Percentiles rank a stretch among this genome's conserved stretches.
Evolutionary conservation across 768 basidiomycete species (phyloP).

Genomic region (Kwoniella dendrophila): DNA sequence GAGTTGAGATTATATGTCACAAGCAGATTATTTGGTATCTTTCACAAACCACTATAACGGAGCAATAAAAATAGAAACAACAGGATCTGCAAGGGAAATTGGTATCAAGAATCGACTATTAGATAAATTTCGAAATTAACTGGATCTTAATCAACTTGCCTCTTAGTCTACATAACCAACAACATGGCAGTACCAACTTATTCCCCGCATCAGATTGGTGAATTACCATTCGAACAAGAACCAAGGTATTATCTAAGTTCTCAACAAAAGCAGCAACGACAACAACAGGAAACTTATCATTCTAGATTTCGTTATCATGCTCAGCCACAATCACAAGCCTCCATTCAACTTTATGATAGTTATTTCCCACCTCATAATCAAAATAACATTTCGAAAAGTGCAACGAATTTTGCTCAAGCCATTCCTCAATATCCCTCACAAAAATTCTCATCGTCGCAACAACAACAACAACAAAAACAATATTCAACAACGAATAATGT

Average conservation of each 20-base stretch:
- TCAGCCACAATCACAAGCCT: slow-evolving; percentile 15
- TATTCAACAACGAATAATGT: slow-evolving; percentile 30
- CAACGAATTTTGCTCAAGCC: slow-evolving; percentile 2
- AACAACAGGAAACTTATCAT: slow-evolving; percentile 13
- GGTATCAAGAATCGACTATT: no score
- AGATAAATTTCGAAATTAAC: no score
- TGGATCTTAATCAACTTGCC: no score
- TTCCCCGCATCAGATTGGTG: slow-evolving; percentile 20
- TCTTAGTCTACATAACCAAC: not conserved
- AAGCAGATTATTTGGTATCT: no score
- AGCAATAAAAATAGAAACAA: no score
- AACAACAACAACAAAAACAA: no score
- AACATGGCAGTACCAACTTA: slow-evolving; percentile 8
- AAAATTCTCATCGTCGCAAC: not conserved
- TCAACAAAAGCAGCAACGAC: slow-evolving; percentile 2
- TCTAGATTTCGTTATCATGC: slow-evolving; percentile 22
- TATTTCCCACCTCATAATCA: slow-evolving; percentile 12
- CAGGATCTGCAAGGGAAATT: no score
- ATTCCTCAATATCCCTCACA: not conserved
- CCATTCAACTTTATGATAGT: slow-evolving; percentile 12
- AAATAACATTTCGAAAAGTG: not conserved
- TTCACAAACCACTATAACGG: no score
- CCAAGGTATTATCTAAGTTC: not conserved
- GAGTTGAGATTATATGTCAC: no score
- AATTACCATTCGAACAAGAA: slow-evolving; percentile 11